Evolutionary conservation across 441 rosid genomes (phyloP).

Genomic region (Brassica hybrid): DNA sequence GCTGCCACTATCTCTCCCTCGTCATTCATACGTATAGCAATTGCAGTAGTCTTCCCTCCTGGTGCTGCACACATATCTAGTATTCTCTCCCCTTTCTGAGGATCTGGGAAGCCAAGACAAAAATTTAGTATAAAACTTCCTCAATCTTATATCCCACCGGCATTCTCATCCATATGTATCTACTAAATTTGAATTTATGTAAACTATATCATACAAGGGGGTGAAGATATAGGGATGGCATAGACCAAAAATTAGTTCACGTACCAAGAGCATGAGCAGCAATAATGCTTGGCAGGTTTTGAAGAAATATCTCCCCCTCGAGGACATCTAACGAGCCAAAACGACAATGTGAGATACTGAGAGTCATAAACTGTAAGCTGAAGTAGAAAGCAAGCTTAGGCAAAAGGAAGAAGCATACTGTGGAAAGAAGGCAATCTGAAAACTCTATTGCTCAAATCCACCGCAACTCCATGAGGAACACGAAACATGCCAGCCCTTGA

Average conservation of each 20-base stretch:
- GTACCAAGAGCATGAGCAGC: constrained; percentile 91
- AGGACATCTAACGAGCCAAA: constrained; percentile 69
- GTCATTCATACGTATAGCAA: constrained; percentile 86
- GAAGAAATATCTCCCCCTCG: constrained; percentile 95
- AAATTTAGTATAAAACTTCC: constrained; percentile 9
- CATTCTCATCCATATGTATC: background rate
- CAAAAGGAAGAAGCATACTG: constrained; percentile 53
- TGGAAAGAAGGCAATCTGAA: constrained; percentile 80
- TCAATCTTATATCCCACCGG: background rate
- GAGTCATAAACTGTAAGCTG: constrained; percentile 27
- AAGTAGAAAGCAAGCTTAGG: constrained; percentile 19
- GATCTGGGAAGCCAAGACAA: constrained; percentile 58
- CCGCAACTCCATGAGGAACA: constrained; percentile 78
- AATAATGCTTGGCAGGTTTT: constrained; percentile 89
- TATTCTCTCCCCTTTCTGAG: constrained; percentile 89
- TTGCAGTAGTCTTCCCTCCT: constrained; percentile 97
- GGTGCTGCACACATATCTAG: constrained; percentile 99
- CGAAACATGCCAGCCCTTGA: constrained; percentile 97
- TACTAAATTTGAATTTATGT: background rate
- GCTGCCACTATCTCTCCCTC: constrained; percentile 91
- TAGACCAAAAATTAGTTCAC: too few species aligned
- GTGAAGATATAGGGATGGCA: too few species aligned
- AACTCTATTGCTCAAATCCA: constrained; percentile 78
- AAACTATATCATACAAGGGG: too few species aligned
- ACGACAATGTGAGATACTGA: constrained; percentile 15